phyloP scores from a whole-genome alignment of 768 basidiomycete genomes.

The Suillus hirtellus region DNA sequence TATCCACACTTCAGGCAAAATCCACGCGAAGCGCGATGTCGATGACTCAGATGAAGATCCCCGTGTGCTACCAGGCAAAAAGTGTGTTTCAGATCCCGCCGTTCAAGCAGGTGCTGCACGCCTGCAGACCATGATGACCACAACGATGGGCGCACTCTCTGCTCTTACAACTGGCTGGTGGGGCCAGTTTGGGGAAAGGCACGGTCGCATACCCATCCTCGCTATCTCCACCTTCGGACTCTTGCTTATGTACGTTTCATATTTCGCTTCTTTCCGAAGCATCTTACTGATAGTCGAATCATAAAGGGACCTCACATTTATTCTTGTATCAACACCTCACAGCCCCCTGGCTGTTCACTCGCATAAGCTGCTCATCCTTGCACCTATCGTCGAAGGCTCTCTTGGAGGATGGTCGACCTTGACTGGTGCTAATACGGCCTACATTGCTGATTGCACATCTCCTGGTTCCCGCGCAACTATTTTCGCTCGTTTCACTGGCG shows the following conservation, averaged over 20 bases:
- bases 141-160: constrained; percentile 75
- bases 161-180: constrained; percentile 86
- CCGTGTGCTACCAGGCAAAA: constrained; percentile 36
- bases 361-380: constrained; percentile 73
- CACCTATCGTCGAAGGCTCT: constrained; percentile 78
- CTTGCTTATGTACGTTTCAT: constrained; percentile 60
- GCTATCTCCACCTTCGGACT: constrained; percentile 67
- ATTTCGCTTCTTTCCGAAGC: constrained; percentile 33
- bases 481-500: constrained; percentile 69
- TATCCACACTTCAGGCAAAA: constrained; percentile 14
- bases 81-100: constrained; percentile 48
- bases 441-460: constrained; percentile 79
- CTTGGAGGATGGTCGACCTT: constrained; percentile 76
- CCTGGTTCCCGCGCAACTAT: constrained; percentile 74
- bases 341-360: constrained; percentile 62
- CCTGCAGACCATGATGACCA: constrained; percentile 77
- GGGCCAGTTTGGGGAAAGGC: constrained; percentile 75
- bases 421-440: constrained; percentile 64
- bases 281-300: constrained; percentile 10
- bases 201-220: constrained; percentile 78
- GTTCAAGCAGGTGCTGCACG: constrained; percentile 70
- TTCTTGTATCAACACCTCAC: constrained; percentile 71
- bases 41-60: constrained; percentile 38
- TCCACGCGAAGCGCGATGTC: constrained; percentile 22
- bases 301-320: constrained; percentile 72